phyloP scores from a whole-genome alignment of 345 rosid species.

The Boechera retrofracta region DNA sequence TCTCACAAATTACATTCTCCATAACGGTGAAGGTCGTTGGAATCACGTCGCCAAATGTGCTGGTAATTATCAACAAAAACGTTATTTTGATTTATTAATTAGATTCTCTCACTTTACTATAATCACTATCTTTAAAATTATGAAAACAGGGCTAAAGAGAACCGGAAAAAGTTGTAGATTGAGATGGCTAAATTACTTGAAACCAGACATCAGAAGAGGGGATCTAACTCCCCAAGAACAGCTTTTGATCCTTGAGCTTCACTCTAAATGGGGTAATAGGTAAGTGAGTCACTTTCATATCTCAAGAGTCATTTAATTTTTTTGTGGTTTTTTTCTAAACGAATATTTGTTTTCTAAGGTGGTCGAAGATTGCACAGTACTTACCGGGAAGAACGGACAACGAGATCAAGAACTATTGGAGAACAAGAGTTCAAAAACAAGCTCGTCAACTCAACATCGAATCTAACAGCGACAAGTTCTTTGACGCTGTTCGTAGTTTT shows the following conservation, averaged over 20 bases:
- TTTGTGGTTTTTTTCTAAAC: not conserved
- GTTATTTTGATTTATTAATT: not conserved
- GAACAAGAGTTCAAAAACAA: conserved; percentile 92
- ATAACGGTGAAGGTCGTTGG: conserved; percentile 94
- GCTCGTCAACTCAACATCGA: conserved; percentile 83
- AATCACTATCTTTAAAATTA: not conserved
- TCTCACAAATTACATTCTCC: conserved; percentile 66
- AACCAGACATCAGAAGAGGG: conserved; percentile 90
- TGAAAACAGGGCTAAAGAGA: conserved; percentile 67
- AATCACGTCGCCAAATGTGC: conserved; percentile 78
- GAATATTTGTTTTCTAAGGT: conserved; percentile 47
- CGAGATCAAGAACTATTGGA: conserved; percentile 95
- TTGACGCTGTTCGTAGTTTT: conserved; percentile 63
- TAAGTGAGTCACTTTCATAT: conserved; percentile 47
- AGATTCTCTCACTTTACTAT: not conserved
- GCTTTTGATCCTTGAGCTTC: conserved; percentile 86
- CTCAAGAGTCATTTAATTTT: not conserved
- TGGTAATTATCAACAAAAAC: conserved; percentile 49
- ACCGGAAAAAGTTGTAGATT: conserved; percentile 94
- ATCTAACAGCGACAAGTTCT: conserved; percentile 71
- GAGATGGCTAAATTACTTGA: conserved; percentile 92
- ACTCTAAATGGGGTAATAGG: conserved; percentile 95
- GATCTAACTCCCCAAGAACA: conserved; percentile 85
- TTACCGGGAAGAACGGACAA: conserved; percentile 95
- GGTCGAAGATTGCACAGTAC: conserved; percentile 91